Percentiles rank a stretch among this genome's conserved stretches.
These are phyloP conservation scores for Apostasia ramifera DNA, from an alignment of 106 monocot genomes.

Conservation along the genomic window DNA sequence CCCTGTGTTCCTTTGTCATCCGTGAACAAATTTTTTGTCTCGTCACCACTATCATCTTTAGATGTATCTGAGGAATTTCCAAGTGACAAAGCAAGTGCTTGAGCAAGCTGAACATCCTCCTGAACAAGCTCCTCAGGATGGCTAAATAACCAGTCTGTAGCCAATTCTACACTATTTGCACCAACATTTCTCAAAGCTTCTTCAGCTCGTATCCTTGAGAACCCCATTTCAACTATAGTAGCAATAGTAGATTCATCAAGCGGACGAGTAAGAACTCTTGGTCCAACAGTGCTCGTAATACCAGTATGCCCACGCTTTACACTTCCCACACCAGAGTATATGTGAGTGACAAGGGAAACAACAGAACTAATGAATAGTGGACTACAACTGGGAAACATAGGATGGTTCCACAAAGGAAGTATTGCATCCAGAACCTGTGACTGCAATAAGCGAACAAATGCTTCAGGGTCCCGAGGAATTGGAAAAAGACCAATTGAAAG, in stretches of 20 bases:
- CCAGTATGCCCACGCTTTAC: constrained; percentile 19
- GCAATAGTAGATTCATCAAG: constrained; percentile 63
- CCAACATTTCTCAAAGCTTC: constrained; percentile 68
- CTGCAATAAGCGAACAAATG: constrained; percentile 59
- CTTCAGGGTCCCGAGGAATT: constrained; percentile 60
- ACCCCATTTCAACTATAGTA: constrained; percentile 83
- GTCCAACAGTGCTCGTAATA: constrained; percentile 21
- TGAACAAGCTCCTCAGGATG: constrained; percentile 77
- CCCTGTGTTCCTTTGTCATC: constrained; percentile 27
- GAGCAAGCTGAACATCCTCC: constrained; percentile 74
- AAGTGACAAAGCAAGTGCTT: constrained; percentile 70
- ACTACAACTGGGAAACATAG: constrained; percentile 45
- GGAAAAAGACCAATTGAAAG: constrained; percentile 56
- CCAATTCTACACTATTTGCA: constrained; percentile 72
- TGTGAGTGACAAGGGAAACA: constrained; percentile 41
- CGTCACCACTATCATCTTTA: constrained; percentile 43
- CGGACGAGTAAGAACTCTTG: constrained; percentile 25
- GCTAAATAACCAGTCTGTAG: constrained; percentile 80
- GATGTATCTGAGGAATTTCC: constrained; percentile 48
- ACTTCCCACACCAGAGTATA: constrained; percentile 61
- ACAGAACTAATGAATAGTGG: constrained; percentile 36
- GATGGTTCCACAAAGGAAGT: constrained; percentile 72
- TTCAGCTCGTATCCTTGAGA: constrained; percentile 55
- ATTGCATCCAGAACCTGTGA: constrained; percentile 72
- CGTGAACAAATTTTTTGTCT: constrained; percentile 13